Conservation (phyloP, 257 asterid genomes). For the Penstemon davidsonii region DNA sequence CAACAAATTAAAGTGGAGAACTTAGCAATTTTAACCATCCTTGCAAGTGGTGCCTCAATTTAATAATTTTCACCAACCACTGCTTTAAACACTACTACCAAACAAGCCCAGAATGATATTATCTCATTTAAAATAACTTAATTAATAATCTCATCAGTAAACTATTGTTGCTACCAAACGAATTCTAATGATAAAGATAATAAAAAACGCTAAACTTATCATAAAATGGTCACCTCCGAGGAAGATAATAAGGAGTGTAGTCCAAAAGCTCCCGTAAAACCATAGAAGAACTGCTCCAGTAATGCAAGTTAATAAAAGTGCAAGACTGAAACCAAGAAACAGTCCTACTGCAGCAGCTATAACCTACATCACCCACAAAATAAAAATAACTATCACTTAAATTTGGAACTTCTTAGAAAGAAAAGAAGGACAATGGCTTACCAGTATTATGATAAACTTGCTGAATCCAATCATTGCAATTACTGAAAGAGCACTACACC, state of each 20-base stretch:
- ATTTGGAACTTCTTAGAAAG: neutral
- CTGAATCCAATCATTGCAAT: constrained; percentile 58
- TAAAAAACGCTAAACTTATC: constrained; percentile 17
- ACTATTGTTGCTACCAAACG: neutral
- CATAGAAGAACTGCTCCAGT: constrained; percentile 55
- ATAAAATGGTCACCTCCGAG: constrained; percentile 65
- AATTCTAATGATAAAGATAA: constrained; percentile 4
- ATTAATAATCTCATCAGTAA: too few species aligned
- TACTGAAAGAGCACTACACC: constrained; percentile 79
- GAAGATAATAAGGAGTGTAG: constrained; percentile 52
- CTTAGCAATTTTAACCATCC: too few species aligned
- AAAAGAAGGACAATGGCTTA: constrained; percentile 37
- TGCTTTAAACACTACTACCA: too few species aligned
- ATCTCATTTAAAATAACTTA: too few species aligned
- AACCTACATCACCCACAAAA: constrained; percentile 50
- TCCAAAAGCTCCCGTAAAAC: constrained; percentile 94
- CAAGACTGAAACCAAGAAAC: constrained; percentile 61
- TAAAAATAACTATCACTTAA: constrained; percentile 7
- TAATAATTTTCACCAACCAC: too few species aligned
- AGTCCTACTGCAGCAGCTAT: constrained; percentile 56
- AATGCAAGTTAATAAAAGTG: constrained; percentile 49
- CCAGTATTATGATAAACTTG: constrained; percentile 76
- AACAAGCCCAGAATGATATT: too few species aligned
- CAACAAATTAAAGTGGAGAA: too few species aligned
- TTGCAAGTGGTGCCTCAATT: too few species aligned